Evolutionary conservation across 768 basidiomycete species (phyloP), one percentile per base, ranked within the genome.

Genomic region (Auriscalpium vulgare): DNA sequence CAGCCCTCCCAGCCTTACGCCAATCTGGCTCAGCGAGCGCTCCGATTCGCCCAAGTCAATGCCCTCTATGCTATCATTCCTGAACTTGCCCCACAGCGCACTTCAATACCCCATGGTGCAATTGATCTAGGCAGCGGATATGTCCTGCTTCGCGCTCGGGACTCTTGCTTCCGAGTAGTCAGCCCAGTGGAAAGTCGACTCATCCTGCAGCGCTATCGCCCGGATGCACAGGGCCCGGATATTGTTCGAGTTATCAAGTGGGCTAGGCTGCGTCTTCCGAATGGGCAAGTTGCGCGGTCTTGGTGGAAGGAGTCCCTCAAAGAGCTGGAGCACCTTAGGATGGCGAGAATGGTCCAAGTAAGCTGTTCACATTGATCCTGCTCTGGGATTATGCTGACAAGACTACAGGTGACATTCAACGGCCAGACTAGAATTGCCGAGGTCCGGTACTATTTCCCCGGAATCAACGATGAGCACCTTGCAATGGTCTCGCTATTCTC

Each of bases 211-310:
- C 23, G 23, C 23, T 29, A 29, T 29, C 23, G 23, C 23, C 23
- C 53, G 4, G 8, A 51, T n/a, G 8, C 17, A 1, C 10, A 19
- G 17, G 51, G 16, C n/a, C 9, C 43, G 19, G 44, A 9, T 4
- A 0, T 11, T 11, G 14, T 34, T 6, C 37, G 8, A 6, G 14
- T 50, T 10, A 10, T 3, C 9, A 48, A 54, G 19, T 58, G 56
- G 56, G 71, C 35, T 61, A 65, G 50, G 65, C 69, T 19, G 54
- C 68, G 1, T 51, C 70, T 14, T 61, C 66, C 29, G 61, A 65
- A 37, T 66, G 51, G 51, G 16, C 56, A 58, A 43, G 48, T 58
- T 21, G 56, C 56, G 29, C 56, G 56, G 35, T 53, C 51, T 19
- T 29, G 34, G 10, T 57, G 56, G 56, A 57, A 53, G 23, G 56